These are phyloP conservation scores for Podospora sp. DNA, from an alignment of 495 filamentous ascomycete species.

Conservation along the genomic window DNA sequence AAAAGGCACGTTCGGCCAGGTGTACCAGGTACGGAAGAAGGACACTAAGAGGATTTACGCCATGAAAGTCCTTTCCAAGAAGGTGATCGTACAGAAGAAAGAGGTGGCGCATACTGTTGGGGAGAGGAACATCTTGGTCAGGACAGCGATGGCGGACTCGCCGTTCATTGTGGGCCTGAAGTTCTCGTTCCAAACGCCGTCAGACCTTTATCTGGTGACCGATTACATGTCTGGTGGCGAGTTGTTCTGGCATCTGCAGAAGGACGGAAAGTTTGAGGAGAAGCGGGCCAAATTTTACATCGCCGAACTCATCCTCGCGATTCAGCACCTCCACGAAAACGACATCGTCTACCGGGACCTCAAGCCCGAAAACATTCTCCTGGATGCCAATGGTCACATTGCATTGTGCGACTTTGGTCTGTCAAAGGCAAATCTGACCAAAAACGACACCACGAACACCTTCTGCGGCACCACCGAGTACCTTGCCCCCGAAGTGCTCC, in stretches of 20 bases:
- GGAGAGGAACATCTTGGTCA: slow-evolving; percentile 94
- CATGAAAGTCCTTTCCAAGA: slow-evolving; percentile 99
- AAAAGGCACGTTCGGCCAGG: slow-evolving; percentile 98
- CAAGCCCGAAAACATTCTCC: slow-evolving; percentile 96
- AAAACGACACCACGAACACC: slow-evolving; percentile 97
- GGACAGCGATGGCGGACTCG: slow-evolving; percentile 92
- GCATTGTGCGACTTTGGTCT: slow-evolving; percentile 96
- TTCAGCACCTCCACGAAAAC: slow-evolving; percentile 93
- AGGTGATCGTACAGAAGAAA: slow-evolving; percentile 99
- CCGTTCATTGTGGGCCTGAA: slow-evolving; percentile 98
- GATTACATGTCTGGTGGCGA: slow-evolving; percentile 99
- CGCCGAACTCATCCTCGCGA: slow-evolving; percentile 91
- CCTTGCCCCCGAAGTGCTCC: slow-evolving; percentile 88
- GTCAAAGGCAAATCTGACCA: slow-evolving; percentile 94
- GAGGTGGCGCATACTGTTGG: slow-evolving; percentile 96
- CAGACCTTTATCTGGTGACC: slow-evolving; percentile 96
- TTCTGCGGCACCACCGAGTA: slow-evolving; percentile 99
- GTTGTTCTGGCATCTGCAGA: slow-evolving; percentile 98
- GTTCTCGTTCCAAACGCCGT: slow-evolving; percentile 97
- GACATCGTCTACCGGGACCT: slow-evolving; percentile 98
- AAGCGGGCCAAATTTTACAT: slow-evolving; percentile 98
- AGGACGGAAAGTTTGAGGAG: slow-evolving; percentile 94
- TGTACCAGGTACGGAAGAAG: slow-evolving; percentile 98
- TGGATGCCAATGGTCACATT: slow-evolving; percentile 89
- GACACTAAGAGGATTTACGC: slow-evolving; percentile 95